phyloP scores from a whole-genome alignment of 441 rosid genomes.

The Bruguiera hainesii region DNA sequence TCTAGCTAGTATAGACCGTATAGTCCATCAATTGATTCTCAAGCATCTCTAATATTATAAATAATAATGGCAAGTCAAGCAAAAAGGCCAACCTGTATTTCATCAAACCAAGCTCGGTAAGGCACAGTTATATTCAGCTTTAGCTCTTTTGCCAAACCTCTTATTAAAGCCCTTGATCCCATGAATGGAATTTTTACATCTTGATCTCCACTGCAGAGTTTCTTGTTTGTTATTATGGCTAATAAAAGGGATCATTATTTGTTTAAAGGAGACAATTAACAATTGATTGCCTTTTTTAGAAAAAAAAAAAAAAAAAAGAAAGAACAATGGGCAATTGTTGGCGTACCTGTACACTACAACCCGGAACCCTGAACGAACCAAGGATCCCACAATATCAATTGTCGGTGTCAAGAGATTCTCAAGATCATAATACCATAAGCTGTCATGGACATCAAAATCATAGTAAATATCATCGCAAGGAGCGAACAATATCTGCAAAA shows the following conservation, averaged over 20 bases:
- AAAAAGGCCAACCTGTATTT: slow-evolving; percentile 30
- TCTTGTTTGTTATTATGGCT: background rate
- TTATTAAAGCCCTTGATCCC: slow-evolving; percentile 29
- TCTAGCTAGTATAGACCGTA: no score
- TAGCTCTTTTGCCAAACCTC: slow-evolving; percentile 31
- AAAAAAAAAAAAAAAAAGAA: background rate
- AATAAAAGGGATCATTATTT: background rate
- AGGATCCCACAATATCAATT: slow-evolving; percentile 34
- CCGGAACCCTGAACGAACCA: slow-evolving; percentile 34
- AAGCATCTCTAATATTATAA: background rate
- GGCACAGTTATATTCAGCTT: slow-evolving; percentile 33
- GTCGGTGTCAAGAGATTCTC: slow-evolving; percentile 30
- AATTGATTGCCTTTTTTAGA: background rate
- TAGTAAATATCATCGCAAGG: no score
- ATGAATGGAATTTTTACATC: slow-evolving; percentile 39
- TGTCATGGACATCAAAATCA: background rate
- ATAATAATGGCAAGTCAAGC: background rate
- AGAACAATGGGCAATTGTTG: background rate
- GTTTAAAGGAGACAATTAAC: background rate
- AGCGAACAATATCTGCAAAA: background rate
- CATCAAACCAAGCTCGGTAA: slow-evolving; percentile 41
- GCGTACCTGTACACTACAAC: slow-evolving; percentile 42
- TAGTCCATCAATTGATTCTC: background rate
- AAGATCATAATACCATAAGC: slow-evolving; percentile 20
- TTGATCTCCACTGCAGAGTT: slow-evolving; percentile 40